Percentiles rank a stretch among this genome's conserved stretches.
These are phyloP conservation scores for Rubia yunnanensis DNA, from an alignment of 257 asterid species.

Conservation along the genomic window DNA sequence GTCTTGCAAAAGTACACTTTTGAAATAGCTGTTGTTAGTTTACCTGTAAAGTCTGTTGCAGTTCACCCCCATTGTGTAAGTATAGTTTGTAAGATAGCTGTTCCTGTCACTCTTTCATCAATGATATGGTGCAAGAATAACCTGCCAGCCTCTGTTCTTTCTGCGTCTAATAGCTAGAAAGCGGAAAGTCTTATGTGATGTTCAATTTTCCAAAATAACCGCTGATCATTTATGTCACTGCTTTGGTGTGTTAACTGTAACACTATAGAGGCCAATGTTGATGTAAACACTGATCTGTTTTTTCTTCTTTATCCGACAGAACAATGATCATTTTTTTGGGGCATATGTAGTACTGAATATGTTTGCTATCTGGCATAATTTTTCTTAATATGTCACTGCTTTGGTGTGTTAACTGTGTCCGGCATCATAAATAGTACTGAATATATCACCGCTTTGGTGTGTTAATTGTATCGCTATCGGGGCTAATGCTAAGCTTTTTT, in stretches of 20 bases:
- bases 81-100: neutral
- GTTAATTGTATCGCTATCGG: neutral
- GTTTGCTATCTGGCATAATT: slow-evolving; percentile 45
- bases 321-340: neutral
- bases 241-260: neutral
- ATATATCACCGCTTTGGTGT: no score
- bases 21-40: neutral
- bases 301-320: neutral
- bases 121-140: neutral
- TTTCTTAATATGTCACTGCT: no score
- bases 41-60: neutral
- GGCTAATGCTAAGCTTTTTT: neutral
- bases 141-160: no score
- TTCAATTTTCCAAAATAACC: neutral
- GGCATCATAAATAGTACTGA: no score
- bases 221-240: neutral
- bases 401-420: no score
- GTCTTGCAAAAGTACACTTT: neutral
- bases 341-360: neutral
- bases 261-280: neutral
- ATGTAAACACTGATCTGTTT: no score
- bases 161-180: neutral
- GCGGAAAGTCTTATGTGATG: neutral
- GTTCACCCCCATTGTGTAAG: neutral
- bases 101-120: neutral